These are phyloP conservation scores for Metschnikowia colocasiae DNA, from an alignment of 805 yeast genomes.

Conservation along the genomic window DNA sequence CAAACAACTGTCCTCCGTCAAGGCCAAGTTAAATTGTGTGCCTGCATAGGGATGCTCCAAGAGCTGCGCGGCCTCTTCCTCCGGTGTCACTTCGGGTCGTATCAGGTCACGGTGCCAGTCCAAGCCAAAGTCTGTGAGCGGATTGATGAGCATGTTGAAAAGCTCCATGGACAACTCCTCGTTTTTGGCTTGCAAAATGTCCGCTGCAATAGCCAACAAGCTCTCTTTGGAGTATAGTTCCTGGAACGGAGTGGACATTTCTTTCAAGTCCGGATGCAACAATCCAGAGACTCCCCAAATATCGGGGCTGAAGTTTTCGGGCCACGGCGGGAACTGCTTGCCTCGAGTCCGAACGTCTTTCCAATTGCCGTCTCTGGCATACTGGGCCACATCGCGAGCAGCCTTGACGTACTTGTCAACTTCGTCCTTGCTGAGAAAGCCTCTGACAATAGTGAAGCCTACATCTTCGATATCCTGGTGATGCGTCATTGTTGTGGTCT, in stretches of 20 bases:
- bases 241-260: slow-evolving; percentile 36
- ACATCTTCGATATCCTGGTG: slow-evolving; percentile 35
- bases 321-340: slow-evolving; percentile 59
- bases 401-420: slow-evolving; percentile 33
- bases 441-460: slow-evolving; percentile 39
- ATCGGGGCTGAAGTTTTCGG: slow-evolving; percentile 45
- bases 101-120: slow-evolving; percentile 54
- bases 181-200: slow-evolving; percentile 39
- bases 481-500: slow-evolving; percentile 12
- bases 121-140: slow-evolving; percentile 49
- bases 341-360: slow-evolving; percentile 47
- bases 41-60: slow-evolving; percentile 42
- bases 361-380: slow-evolving; percentile 49
- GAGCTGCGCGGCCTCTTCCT: slow-evolving; percentile 42
- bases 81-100: slow-evolving; percentile 43
- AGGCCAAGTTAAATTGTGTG: slow-evolving; percentile 49
- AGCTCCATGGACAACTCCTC: slow-evolving; percentile 44
- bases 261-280: slow-evolving; percentile 44
- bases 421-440: slow-evolving; percentile 41
- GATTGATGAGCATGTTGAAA: slow-evolving; percentile 51
- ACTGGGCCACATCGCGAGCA: slow-evolving; percentile 34
- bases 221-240: slow-evolving; percentile 38
- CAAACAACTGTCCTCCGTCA: slow-evolving; percentile 44
- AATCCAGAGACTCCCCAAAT: slow-evolving; percentile 52
- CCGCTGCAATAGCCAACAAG: slow-evolving; percentile 37